A percentile compares a stretch with the other conserved stretches of the same genome.
Conservation (phyloP, 768 basidiomycete genomes). For the Leccinellum albellum region DNA sequence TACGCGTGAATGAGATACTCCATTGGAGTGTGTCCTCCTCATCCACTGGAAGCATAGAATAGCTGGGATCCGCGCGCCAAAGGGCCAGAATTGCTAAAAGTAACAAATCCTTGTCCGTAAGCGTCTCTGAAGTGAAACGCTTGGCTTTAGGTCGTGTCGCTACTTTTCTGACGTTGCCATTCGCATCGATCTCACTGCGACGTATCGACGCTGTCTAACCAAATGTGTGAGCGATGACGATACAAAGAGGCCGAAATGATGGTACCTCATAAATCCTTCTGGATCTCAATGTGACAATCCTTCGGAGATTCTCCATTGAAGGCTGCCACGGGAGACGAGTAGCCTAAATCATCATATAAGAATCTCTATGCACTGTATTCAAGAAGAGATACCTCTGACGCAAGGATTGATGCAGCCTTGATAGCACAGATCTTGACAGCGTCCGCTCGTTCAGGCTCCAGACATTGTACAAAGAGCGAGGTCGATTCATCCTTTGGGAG, state of each 20-base stretch:
- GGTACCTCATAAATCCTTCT: constrained; percentile 56
- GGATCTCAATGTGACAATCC: constrained; percentile 44
- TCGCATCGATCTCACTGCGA: constrained; percentile 59
- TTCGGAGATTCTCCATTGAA: constrained; percentile 46
- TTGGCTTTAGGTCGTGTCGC: constrained; percentile 59
- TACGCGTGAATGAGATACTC: constrained; percentile 43
- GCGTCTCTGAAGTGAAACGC: constrained; percentile 51
- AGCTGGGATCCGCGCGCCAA: constrained; percentile 56
- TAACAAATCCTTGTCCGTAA: constrained; percentile 67
- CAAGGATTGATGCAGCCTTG: constrained; percentile 65
- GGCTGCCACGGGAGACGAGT: constrained; percentile 54
- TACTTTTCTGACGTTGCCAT: constrained; percentile 51
- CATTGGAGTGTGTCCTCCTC: constrained; percentile 43
- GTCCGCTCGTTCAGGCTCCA: constrained; percentile 76
- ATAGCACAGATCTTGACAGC: constrained; percentile 77
- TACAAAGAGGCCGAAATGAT: constrained; percentile 5
- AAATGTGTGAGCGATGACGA: constrained; percentile 8
- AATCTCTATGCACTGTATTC: not conserved
- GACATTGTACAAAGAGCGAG: constrained; percentile 56
- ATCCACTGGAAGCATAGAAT: constrained; percentile 48
- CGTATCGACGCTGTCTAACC: constrained; percentile 47
- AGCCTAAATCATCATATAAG: constrained; percentile 37
- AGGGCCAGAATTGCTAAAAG: constrained; percentile 65
- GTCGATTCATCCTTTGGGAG: constrained; percentile 59
- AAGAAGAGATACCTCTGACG: constrained; percentile 51